Evolutionary conservation across 2,329 filamentous ascomycete genomes (phyloP), one percentile per base, ranked within the genome.

Genomic region (Pestalotiopsis sp.): DNA sequence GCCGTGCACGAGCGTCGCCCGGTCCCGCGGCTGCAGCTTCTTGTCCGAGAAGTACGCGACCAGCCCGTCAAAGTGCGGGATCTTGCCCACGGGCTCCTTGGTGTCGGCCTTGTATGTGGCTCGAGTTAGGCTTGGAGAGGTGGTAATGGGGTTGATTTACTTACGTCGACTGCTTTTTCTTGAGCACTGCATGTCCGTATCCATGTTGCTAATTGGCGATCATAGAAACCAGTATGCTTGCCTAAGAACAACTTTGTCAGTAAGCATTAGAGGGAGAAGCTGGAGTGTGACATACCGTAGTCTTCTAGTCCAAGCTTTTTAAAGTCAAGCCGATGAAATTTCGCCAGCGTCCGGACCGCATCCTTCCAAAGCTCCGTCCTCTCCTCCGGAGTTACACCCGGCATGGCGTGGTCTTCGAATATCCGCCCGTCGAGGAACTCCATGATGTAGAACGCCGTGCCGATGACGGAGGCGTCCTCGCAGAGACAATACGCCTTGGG

Each of bases 381-480:
- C 72, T 97, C 91, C 61, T 86, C 85, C 0, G 91, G 81, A 39
- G 85, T 85, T 14, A 95, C 90, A 13, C 84, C 91, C 3, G 94
- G 94, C 77, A 97, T 90, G 23, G 90, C 84, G 62, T 93, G 92
- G 80, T 98, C 93, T 76, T 94, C 92, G 75, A 97, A 93, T 80
- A 97, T 96, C 75, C 95, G 90, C n/a, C 95, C 95, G 76, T 97
- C 92, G 69, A 97, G 85, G 77, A 95, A 98, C 79, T 94, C 91
- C 95, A 98, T 98, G 76, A 98, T 91, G 82, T 98, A 98, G 80
- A 98, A 98, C 3, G 93, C 88, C 11, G 94, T 97, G 65, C 94
- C 95, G 70, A 98, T 86, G 45, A 97, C 85, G 68, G 81, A 83
- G 61, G 85, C 83, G 80, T 97, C 94, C 80, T 95, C 91, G 81